Conservation (phyloP, 1,284 basidiomycete genomes). For the Apiotrichum porosum region DNA sequence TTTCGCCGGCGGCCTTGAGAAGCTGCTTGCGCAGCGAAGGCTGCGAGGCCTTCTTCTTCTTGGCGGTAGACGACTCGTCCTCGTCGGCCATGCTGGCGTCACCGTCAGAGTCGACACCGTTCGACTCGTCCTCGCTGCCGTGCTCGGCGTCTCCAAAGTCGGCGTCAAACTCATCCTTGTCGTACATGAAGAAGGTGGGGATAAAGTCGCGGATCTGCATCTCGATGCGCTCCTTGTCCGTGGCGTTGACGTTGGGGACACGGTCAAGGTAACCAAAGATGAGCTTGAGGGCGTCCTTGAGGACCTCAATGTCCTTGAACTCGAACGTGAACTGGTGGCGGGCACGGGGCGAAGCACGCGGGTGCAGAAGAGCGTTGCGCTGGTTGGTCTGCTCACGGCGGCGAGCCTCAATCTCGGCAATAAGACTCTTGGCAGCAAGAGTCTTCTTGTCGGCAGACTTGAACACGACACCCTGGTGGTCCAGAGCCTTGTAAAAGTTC, state of each 20-base stretch:
- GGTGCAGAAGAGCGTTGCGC: constrained; percentile 69
- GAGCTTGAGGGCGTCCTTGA: constrained; percentile 85
- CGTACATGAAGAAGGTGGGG: constrained; percentile 72
- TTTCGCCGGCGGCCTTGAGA: constrained; percentile 57
- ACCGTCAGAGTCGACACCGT: constrained; percentile 56
- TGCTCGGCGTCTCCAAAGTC: constrained; percentile 62
- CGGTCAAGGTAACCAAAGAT: constrained; percentile 87
- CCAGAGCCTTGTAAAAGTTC: constrained; percentile 96
- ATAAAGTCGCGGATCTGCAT: constrained; percentile 79
- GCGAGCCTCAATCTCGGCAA: constrained; percentile 77
- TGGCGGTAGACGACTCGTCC: constrained; percentile 49
- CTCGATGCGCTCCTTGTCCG: constrained; percentile 79
- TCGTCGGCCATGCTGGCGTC: constrained; percentile 47
- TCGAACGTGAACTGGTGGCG: constrained; percentile 71
- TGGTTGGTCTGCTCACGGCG: constrained; percentile 69
- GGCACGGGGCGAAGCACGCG: constrained; percentile 41
- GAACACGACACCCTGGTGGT: constrained; percentile 92
- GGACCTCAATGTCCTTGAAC: constrained; percentile 71
- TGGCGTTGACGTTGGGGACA: constrained; percentile 65
- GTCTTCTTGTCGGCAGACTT: constrained; percentile 95
- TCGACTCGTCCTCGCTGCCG: constrained; percentile 59
- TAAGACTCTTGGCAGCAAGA: constrained; percentile 83
- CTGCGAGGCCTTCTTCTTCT: constrained; percentile 36
- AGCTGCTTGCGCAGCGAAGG: constrained; percentile 70
- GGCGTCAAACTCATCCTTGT: constrained; percentile 70